Percentiles rank a stretch among this genome's conserved stretches.
These are phyloP conservation scores for Quaeritorhiza haematococci DNA, from an alignment of 371 early-diverging fungal genomes.

Conservation along the genomic window DNA sequence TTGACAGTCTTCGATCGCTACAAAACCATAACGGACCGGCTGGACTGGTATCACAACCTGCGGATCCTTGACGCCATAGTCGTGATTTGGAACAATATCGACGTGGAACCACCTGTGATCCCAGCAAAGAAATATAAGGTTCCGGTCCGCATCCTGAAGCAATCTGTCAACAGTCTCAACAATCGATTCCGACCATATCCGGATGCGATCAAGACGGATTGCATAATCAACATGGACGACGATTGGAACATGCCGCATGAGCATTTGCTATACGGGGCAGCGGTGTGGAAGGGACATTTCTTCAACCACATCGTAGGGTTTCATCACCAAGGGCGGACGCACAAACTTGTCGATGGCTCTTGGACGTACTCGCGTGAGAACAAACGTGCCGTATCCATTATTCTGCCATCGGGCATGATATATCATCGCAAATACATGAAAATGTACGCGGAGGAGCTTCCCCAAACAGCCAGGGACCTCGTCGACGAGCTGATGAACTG, in stretches of 20 bases:
- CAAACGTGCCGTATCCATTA: slow-evolving; percentile 7
- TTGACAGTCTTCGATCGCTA: slow-evolving; percentile 24
- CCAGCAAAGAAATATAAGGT: slow-evolving; percentile 5
- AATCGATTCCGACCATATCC: slow-evolving; percentile 25
- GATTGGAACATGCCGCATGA: slow-evolving; percentile 30
- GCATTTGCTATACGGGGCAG: slow-evolving; percentile 16
- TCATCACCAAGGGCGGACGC: slow-evolving; percentile 10
- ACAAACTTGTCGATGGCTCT: slow-evolving; percentile 1
- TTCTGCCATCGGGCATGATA: slow-evolving; percentile 17
- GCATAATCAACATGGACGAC: slow-evolving; percentile 32
- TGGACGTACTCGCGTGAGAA: slow-evolving; percentile 1
- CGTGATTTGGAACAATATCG: slow-evolving; percentile 29
- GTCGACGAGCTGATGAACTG: slow-evolving; percentile 19
- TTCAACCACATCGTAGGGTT: slow-evolving; percentile 15
- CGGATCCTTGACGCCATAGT: slow-evolving; percentile 16
- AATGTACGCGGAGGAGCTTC: slow-evolving; percentile 6
- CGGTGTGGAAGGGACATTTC: slow-evolving; percentile 15
- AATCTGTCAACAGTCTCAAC: slow-evolving; percentile 20
- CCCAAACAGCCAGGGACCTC: not conserved
- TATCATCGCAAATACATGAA: slow-evolving; percentile 18
- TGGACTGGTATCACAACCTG: slow-evolving; percentile 21
- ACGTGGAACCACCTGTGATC: slow-evolving; percentile 8
- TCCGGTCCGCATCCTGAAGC: slow-evolving; percentile 21
- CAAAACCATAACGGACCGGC: slow-evolving; percentile 12
- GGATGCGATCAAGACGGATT: slow-evolving; percentile 23